Conservation (phyloP, 1,284 basidiomycete species). For the Papiliotrema flavescens region DNA sequence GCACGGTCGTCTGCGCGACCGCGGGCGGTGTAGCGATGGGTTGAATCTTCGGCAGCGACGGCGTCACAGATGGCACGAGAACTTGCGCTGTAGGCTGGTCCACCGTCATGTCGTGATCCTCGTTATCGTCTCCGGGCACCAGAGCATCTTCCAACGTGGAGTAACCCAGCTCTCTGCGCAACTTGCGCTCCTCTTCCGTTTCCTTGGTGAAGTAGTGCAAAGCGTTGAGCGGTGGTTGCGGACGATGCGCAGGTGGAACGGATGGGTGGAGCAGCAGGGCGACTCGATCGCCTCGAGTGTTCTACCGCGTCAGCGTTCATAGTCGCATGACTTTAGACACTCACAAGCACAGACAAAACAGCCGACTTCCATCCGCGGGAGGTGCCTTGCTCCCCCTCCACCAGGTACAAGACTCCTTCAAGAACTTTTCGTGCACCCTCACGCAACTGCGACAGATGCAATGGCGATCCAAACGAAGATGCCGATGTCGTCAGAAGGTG, state of each 20-base stretch:
- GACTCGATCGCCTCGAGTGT: slow-evolving; percentile 9
- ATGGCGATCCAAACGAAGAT: slow-evolving; percentile 6
- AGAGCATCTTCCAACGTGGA: background rate
- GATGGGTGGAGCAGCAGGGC: slow-evolving; percentile 34
- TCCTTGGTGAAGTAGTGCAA: slow-evolving; percentile 39
- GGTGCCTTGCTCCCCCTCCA: slow-evolving; percentile 24
- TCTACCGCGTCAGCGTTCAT: slow-evolving; percentile 7
- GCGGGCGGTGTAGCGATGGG: background rate
- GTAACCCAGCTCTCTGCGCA: slow-evolving; percentile 30
- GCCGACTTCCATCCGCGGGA: slow-evolving; percentile 27
- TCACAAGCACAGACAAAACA: slow-evolving; percentile 23
- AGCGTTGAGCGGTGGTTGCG: slow-evolving; percentile 29
- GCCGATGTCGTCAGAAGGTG: slow-evolving; percentile 14
- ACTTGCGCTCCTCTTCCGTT: slow-evolving; percentile 33
- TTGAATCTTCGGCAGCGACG: no score
- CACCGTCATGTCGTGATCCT: slow-evolving; percentile 11
- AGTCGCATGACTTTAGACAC: background rate
- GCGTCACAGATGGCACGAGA: no score
- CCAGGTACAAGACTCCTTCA: slow-evolving; percentile 17
- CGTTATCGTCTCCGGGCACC: background rate
- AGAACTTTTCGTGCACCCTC: slow-evolving; percentile 12
- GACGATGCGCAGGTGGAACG: slow-evolving; percentile 33
- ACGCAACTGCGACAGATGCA: slow-evolving; percentile 10
- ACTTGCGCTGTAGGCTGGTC: slow-evolving; percentile 6
- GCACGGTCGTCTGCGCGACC: background rate